Evolutionary conservation across 2,329 filamentous ascomycete species (phyloP).

Genomic region (Lasiodiplodia sp.): DNA sequence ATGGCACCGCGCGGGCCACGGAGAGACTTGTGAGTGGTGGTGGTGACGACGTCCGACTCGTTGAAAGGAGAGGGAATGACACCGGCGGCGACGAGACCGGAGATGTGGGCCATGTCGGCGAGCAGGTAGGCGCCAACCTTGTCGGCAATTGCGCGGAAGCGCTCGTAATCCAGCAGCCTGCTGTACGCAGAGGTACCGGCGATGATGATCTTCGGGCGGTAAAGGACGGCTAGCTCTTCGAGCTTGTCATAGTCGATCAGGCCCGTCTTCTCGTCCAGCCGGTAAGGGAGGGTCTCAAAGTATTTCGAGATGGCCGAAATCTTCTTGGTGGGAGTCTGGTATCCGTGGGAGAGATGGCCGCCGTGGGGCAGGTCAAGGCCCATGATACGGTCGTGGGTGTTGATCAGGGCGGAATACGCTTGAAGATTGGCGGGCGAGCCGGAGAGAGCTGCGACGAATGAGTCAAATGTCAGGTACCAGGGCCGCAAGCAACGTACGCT

Average conservation of each 20-base stretch:
- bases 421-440: conserved; percentile 78
- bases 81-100: conserved; percentile 88
- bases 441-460: conserved; percentile 69
- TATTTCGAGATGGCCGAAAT: conserved; percentile 98
- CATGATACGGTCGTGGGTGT: conserved; percentile 95
- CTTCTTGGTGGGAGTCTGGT: conserved; percentile 83
- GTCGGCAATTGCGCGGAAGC: conserved; percentile 96
- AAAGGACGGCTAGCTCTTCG: conserved; percentile 87
- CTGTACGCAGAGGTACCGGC: conserved; percentile 98
- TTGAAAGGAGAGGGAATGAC: conserved; percentile 94
- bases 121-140: conserved; percentile 92
- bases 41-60: conserved; percentile 95
- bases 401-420: conserved; percentile 92
- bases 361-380: conserved; percentile 95
- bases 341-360: conserved; percentile 94
- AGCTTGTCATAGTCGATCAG: conserved; percentile 97
- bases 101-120: conserved; percentile 99
- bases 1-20: conserved; percentile 97
- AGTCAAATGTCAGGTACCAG: conserved; percentile 33
- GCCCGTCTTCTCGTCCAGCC: conserved; percentile 85
- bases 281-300: conserved; percentile 98
- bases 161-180: conserved; percentile 93
- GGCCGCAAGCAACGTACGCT: conserved; percentile 61
- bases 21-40: conserved; percentile 98
- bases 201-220: conserved; percentile 94